Base-by-base conservation (phyloP, 345 rosid genomes). In the Atalantia buxifolia region DNA sequence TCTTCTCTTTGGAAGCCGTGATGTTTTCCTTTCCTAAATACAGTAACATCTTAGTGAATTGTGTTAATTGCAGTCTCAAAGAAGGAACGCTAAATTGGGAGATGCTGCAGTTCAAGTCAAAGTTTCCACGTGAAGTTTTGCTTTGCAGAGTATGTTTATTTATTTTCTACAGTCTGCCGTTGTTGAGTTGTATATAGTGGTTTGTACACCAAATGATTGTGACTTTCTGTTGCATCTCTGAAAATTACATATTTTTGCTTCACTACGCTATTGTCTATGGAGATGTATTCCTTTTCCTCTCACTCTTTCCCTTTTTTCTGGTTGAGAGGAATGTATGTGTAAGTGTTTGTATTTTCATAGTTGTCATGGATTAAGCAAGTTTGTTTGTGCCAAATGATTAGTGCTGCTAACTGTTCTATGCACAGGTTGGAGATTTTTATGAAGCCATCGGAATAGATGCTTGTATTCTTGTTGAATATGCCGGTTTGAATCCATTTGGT, bases 361-460 rank as follows among this genome's bases (percentile, higher is more conserved):
- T 31, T 14, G 10, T 30, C 10, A 18, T 55, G 62, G 35, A 24
- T 4, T 75, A 7, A 13, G 30, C 12, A 63, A 28, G 38, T 30
- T 27, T 63, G 28, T 33, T 45, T 45, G 24, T 63, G 14, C 53
- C 36, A 18, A 45, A 33, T 80, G 53, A 80, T 69, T 36, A 55
- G 33, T 68, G 65, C 60, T 50, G 8, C 55, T 45, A 38, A 69
- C 19, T 76, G 71, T 48, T 76, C 84, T 71, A 16, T 38, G 30
- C 78, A 45, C 89, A 95, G 98, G 99, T 95, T 36, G 99, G 99
- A 53, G 99, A 95, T 14, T 93, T 95, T 82, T 95, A 93, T 82
- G 99, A 95, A 83, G 91, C 99, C 73, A 84, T 95, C 66, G 99
- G 99, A 74, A 90, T 95, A 76, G 99, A 95, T 90, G 98, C 98